A percentile compares a stretch with the other conserved stretches of the same genome.
phyloP scores from a whole-genome alignment of 805 yeast species.

The Hanseniaspora taiwanica region DNA sequence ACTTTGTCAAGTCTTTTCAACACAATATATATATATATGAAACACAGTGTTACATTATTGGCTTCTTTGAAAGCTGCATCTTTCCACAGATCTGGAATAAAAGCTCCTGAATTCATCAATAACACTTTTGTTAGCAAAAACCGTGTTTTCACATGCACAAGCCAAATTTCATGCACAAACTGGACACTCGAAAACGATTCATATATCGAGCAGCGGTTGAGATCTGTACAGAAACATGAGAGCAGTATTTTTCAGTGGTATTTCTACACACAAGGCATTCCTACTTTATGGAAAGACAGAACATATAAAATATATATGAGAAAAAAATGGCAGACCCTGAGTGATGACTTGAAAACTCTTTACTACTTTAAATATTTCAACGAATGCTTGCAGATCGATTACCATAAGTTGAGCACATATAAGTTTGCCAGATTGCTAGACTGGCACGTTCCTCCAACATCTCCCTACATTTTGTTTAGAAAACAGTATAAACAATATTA shows the following conservation, averaged over 20 bases:
- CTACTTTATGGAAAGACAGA: neutral
- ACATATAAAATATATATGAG: slow-evolving; percentile 7
- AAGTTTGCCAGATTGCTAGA: slow-evolving; percentile 15
- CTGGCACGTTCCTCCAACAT: slow-evolving; percentile 13
- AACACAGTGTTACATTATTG: neutral
- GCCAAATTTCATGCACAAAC: neutral
- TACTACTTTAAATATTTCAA: slow-evolving; percentile 15
- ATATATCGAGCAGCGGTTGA: too few relatives aligned
- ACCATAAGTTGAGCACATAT: slow-evolving; percentile 8
- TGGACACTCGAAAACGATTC: too few relatives aligned
- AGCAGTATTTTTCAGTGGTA: neutral
- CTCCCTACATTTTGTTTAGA: slow-evolving; percentile 16
- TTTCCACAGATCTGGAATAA: neutral
- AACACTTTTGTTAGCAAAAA: neutral
- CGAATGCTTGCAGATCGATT: slow-evolving; percentile 8
- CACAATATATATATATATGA: neutral
- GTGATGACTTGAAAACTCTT: slow-evolving; percentile 11
- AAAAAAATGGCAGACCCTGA: slow-evolving; percentile 15
- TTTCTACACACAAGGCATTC: neutral
- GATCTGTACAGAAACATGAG: neutral
- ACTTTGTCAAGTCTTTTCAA: too few relatives aligned
- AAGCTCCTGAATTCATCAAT: neutral
- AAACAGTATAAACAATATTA: slow-evolving; percentile 9
- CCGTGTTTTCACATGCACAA: neutral
- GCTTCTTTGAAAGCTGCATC: neutral